Base-by-base conservation (phyloP, 257 asterid species). In the Solanum etuberosum region DNA sequence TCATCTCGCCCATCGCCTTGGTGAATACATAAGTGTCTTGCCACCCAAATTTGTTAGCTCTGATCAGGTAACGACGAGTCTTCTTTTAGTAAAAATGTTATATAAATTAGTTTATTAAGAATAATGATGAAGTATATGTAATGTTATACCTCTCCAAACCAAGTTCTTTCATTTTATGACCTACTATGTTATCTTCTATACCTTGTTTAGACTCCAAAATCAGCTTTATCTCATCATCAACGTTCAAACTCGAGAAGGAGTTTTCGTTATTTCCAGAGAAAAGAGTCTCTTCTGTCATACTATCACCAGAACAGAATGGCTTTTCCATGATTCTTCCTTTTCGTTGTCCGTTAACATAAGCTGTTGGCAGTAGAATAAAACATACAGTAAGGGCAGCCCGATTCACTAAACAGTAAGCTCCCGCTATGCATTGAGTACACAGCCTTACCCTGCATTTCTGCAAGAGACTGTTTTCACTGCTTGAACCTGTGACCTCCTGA, bases 1-100 rank as follows among this genome's bases (percentile, higher is more conserved):
- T 92, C 99, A 95, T 95, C 91, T 97, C 99, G 82, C 99, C 99
- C 98, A 97, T 97, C 3, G 98, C 99, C 89, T 97, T 97, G n/a
- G 99, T 95, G 86, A 95, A 94, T 15, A 93, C 98, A 86, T 97
- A 95, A 0, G 98, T 94, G 88, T 95, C 99, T 93, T 95, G 98
- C 99, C 98, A 97, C 16, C 99, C 98, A 21, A 91, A 94, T 88
- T 94, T 94, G 90, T 94, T 97, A 43, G 98, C 98, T 92, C 99
- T 97, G 93, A 38, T 77, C 25, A 83, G 14, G 67, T 71, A 34
- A 82, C 6, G 35, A 82, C 9, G 42, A 34, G 51, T 59, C 73
- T 63, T 57, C 59, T 15, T 15, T 38, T 15, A 76, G 67, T 7
- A 82, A 65, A 65, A 20, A 86, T 61, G 74, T 29, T 20, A 10